Conservation (phyloP, 2,329 filamentous ascomycete genomes). For the Pseudogymnoascus sp. region DNA sequence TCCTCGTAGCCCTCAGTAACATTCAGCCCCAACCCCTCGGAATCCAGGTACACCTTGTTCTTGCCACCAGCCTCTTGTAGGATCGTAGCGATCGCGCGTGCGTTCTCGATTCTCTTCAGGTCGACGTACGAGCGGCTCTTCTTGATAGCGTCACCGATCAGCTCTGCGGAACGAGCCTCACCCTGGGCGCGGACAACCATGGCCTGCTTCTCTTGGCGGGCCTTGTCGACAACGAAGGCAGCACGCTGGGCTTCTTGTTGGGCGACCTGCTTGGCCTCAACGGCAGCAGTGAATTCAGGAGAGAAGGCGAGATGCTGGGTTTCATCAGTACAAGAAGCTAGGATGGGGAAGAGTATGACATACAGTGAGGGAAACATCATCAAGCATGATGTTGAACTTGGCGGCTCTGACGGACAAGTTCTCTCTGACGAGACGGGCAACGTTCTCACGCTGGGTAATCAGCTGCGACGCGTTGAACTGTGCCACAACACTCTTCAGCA, state of each 20-base stretch:
- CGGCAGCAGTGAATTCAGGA: conserved; percentile 66
- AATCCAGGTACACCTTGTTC: conserved; percentile 92
- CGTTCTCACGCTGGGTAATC: conserved; percentile 98
- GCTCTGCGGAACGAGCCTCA: conserved; percentile 95
- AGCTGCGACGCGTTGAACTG: conserved; percentile 98
- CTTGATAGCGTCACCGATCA: conserved; percentile 99
- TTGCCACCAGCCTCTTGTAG: conserved; percentile 78
- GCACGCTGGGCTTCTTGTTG: conserved; percentile 95
- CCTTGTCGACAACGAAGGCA: conserved; percentile 97
- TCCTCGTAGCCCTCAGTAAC: conserved; percentile 53
- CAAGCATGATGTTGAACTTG: conserved; percentile 93
- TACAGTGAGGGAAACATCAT: conserved; percentile 96
- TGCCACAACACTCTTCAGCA: conserved; percentile 95
- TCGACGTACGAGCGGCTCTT: conserved; percentile 97
- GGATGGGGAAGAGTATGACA: conserved; percentile 26
- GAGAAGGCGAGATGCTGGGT: conserved; percentile 64
- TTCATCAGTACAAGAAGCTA: conserved; percentile 9
- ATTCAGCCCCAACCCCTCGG: conserved; percentile 85
- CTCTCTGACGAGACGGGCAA: conserved; percentile 83
- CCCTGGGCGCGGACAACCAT: conserved; percentile 97
- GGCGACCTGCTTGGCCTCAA: conserved; percentile 68
- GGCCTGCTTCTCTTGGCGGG: conserved; percentile 97
- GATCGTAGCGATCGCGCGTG: conserved; percentile 77
- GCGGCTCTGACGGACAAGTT: conserved; percentile 87
- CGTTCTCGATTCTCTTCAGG: conserved; percentile 97